Conservation (phyloP, 2,329 filamentous ascomycete genomes). For the Huntiella bhutanensis region DNA sequence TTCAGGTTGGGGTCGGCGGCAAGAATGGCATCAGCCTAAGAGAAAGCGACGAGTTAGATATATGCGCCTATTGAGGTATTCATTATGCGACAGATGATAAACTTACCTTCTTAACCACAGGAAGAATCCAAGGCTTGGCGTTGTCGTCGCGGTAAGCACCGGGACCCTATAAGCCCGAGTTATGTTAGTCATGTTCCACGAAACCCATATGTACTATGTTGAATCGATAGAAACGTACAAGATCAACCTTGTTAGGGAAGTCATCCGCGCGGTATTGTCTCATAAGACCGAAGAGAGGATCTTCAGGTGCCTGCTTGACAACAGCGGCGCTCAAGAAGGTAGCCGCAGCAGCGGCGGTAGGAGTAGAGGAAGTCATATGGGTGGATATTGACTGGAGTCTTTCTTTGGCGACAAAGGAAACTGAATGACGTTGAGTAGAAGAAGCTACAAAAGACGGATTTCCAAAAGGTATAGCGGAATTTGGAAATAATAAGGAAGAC, state of each 20-base stretch:
- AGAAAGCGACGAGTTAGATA: neutral
- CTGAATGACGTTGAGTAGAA: constrained; percentile 17
- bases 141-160: constrained; percentile 90
- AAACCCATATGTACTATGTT: neutral
- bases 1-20: constrained; percentile 78
- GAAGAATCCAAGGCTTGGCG: constrained; percentile 92
- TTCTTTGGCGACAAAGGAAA: constrained; percentile 26
- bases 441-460: constrained; percentile 16
- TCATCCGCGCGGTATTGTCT: constrained; percentile 69
- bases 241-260: constrained; percentile 66
- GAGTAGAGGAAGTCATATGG: constrained; percentile 29
- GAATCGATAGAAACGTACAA: constrained; percentile 36
- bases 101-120: constrained; percentile 84
- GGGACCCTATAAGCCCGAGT: constrained; percentile 34
- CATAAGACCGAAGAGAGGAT: constrained; percentile 86
- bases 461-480: constrained; percentile 14
- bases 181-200: constrained; percentile 1
- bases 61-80: neutral
- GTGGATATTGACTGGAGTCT: constrained; percentile 42
- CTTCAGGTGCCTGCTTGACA: constrained; percentile 82
- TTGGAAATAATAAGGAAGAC: constrained; percentile 15
- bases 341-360: constrained; percentile 18
- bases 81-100: neutral
- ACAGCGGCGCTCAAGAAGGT: constrained; percentile 57
- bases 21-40: constrained; percentile 73